Percentiles rank a stretch among this genome's conserved stretches.
phyloP scores from a whole-genome alignment of 1,139 yeast species.

The Blastobotrys petasosporus region DNA sequence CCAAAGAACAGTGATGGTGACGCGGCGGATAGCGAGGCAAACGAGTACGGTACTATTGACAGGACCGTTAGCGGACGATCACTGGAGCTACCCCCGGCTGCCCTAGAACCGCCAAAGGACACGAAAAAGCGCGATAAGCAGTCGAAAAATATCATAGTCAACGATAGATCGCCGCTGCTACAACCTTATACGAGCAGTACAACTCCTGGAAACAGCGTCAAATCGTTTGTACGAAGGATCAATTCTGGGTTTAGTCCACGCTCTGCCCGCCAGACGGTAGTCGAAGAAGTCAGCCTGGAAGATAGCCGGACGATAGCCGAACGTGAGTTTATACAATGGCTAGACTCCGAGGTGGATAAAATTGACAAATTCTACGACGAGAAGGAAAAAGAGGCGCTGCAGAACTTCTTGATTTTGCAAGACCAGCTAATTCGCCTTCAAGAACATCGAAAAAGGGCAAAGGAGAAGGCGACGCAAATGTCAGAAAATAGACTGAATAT shows the following conservation, averaged over 20 bases:
- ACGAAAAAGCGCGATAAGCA: slow-evolving; percentile 1
- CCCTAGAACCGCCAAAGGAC: not conserved
- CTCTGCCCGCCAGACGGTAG: too few relatives aligned
- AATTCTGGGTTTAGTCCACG: not conserved
- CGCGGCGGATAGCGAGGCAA: not conserved
- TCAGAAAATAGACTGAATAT: slow-evolving; percentile 19
- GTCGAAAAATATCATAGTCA: slow-evolving; percentile 11
- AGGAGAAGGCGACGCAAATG: slow-evolving; percentile 16
- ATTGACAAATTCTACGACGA: slow-evolving; percentile 56
- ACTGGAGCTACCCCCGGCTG: slow-evolving; percentile 1
- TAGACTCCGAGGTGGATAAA: slow-evolving; percentile 51
- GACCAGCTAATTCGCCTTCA: slow-evolving; percentile 61
- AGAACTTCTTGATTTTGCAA: slow-evolving; percentile 55
- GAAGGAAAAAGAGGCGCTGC: slow-evolving; percentile 55
- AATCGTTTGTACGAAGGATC: slow-evolving; percentile 1
- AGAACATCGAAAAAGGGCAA: slow-evolving; percentile 42
- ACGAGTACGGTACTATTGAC: slow-evolving; percentile 1
- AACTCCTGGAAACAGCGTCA: not conserved
- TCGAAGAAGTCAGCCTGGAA: too few relatives aligned
- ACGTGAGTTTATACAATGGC: slow-evolving; percentile 53
- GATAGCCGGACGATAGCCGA: slow-evolving; percentile 22
- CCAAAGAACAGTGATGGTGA: too few relatives aligned
- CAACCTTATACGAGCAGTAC: slow-evolving; percentile 9
- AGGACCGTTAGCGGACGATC: not conserved
- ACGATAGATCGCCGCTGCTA: slow-evolving; percentile 32